Conservation (phyloP, 495 filamentous ascomycete genomes). For the Penicillium lividum region DNA sequence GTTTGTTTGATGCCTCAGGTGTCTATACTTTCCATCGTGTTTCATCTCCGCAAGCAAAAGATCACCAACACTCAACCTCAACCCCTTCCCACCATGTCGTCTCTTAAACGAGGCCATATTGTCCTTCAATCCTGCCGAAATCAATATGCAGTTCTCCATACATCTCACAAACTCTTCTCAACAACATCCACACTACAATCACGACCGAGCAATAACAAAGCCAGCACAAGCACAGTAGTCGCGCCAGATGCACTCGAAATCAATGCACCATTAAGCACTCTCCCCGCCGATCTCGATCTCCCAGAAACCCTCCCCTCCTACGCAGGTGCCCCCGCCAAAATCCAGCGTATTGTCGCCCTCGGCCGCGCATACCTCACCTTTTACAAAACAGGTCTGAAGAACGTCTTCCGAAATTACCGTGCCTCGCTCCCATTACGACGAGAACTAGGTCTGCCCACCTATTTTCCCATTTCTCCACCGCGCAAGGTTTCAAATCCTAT, state of each 20-base stretch:
- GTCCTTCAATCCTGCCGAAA: slow-evolving; percentile 7
- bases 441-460: slow-evolving; percentile 31
- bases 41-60: background rate
- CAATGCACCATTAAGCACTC: slow-evolving; percentile 44
- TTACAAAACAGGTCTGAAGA: slow-evolving; percentile 82
- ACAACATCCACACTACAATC: slow-evolving; percentile 21
- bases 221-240: slow-evolving; percentile 15
- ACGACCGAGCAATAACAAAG: slow-evolving; percentile 4
- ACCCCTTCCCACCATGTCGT: slow-evolving; percentile 11
- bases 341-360: slow-evolving; percentile 38
- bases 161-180: slow-evolving; percentile 18
- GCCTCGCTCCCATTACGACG: slow-evolving; percentile 36
- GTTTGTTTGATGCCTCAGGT: slow-evolving; percentile 11
- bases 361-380: slow-evolving; percentile 61
- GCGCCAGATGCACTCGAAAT: slow-evolving; percentile 24
- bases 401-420: slow-evolving; percentile 61
- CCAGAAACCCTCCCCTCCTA: slow-evolving; percentile 25
- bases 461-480: slow-evolving; percentile 37
- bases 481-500: slow-evolving; percentile 20
- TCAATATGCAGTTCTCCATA: background rate
- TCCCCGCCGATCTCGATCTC: slow-evolving; percentile 33
- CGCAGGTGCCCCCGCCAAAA: slow-evolving; percentile 30
- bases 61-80: background rate
- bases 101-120: slow-evolving; percentile 7
- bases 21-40: slow-evolving; percentile 1